Conservation (phyloP, 208 protist species). For the Plasmodiophora brassicae region DNA sequence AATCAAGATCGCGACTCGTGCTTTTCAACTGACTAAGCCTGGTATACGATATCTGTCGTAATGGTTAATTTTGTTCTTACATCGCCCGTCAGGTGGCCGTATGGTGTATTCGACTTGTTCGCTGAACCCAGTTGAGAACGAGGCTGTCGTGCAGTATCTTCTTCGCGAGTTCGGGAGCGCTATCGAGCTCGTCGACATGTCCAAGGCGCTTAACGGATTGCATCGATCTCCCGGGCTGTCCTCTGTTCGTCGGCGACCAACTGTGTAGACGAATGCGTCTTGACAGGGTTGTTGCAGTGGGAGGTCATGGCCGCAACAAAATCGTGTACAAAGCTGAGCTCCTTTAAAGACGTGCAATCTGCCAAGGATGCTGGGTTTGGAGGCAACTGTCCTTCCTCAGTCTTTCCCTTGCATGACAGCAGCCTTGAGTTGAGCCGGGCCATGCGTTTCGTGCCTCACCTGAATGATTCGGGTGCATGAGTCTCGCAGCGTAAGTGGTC, state of each 20-base stretch:
- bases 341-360: neutral
- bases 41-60: slow-evolving; percentile 27
- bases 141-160: slow-evolving; percentile 81
- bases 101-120: slow-evolving; percentile 93
- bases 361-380: neutral
- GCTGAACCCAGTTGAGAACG: slow-evolving; percentile 89
- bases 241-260: neutral
- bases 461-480: neutral
- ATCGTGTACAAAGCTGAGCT: neutral
- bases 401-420: neutral
- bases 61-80: neutral
- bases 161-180: slow-evolving; percentile 70
- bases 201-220: neutral
- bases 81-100: slow-evolving; percentile 65
- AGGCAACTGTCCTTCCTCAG: neutral
- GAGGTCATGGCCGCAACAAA: neutral
- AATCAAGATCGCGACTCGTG: slow-evolving; percentile 72
- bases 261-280: neutral
- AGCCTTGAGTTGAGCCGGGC: neutral
- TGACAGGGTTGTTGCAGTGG: neutral
- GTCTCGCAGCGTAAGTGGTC: neutral
- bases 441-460: slow-evolving; percentile 33
- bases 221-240: neutral
- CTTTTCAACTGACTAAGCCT: slow-evolving; percentile 70
- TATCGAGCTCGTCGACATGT: slow-evolving; percentile 22